Evolutionary conservation across 176 grass and related monocot species (phyloP), one percentile per base, ranked within the genome.

Genomic region (Aegilops tauschii): DNA sequence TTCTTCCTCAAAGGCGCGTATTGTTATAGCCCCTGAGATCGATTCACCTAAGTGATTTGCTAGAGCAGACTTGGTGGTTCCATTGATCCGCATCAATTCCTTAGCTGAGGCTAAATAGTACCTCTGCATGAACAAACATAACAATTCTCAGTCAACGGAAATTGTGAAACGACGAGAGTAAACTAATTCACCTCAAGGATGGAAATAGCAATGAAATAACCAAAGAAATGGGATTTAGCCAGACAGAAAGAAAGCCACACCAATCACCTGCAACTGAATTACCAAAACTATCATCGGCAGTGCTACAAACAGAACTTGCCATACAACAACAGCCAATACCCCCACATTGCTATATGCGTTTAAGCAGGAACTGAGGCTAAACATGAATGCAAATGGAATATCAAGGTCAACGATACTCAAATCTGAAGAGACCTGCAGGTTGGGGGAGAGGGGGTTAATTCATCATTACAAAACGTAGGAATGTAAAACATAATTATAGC

Each of bases 21-120:
- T 96, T 73, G 88, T 98, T 67, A 91, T 90, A 84, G 92, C 81
- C 70, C 94, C 97, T 63, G 90, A 77, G 90, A 98, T 85, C 5
- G 97, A 98, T 85, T 98, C 94, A 12, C 90, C 89, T 20, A 98
- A 82, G 77, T 98, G 93, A 83, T 98, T 98, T 66, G 87, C 93
- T 39, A 98, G 65, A 73, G 86, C 79, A 84, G 96, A 98, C 84
- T 93, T 96, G 39, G 96, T 96, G 62, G 93, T 98, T 37, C 93
- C 94, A 83, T 98, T 96, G 74, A 98, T 91, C 47, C 93, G 72
- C 96, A 98, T 98, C 73, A 98, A 91, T 91, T 98, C 90, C 87
- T 93, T 98, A 63, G 96, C 89, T 17, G 96, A 88, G 68, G 92
- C 85, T 72, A 98, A 87, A 84, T 96, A 98, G 85, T 96, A 98